Evolutionary conservation across 768 basidiomycete genomes (phyloP).

Genomic region (Suillus ampliporus): DNA sequence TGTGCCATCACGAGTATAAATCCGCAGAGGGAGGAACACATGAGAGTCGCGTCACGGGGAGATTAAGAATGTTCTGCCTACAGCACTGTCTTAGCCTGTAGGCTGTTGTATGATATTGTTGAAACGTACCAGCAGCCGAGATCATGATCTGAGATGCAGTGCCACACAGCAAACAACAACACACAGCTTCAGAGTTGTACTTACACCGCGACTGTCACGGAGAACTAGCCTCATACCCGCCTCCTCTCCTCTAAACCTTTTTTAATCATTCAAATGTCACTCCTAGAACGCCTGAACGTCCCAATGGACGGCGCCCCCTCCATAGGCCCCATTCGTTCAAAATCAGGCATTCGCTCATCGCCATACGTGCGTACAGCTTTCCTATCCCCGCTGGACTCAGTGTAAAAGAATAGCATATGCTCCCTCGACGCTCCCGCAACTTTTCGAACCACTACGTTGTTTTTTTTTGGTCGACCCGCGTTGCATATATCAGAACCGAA

Average conservation of each 20-base stretch:
- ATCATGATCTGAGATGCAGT: slow-evolving; percentile 1
- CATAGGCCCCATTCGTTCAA: slow-evolving; percentile 35
- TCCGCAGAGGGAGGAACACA: neutral
- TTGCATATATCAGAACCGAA: slow-evolving; percentile 32
- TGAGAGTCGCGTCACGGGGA: neutral
- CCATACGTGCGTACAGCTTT: slow-evolving; percentile 43
- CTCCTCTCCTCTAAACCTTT: neutral
- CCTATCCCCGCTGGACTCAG: slow-evolving; percentile 26
- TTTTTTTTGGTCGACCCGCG: neutral
- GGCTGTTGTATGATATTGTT: too few species aligned
- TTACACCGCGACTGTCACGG: neutral
- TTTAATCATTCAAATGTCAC: slow-evolving; percentile 30
- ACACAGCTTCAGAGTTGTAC: slow-evolving; percentile 21
- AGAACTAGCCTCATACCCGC: neutral
- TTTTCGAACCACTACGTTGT: neutral
- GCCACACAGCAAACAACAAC: slow-evolving; percentile 35
- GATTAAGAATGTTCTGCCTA: too few species aligned
- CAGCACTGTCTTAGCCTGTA: neutral
- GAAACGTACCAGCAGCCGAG: neutral
- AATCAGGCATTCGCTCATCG: slow-evolving; percentile 36
- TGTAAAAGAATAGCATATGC: slow-evolving; percentile 23
- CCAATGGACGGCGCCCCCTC: slow-evolving; percentile 25
- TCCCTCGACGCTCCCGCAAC: neutral
- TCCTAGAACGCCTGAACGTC: slow-evolving; percentile 35
- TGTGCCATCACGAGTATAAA: slow-evolving; percentile 6